phyloP scores from a whole-genome alignment of 2,329 filamentous ascomycete genomes.

The Pezicula carpinea region DNA sequence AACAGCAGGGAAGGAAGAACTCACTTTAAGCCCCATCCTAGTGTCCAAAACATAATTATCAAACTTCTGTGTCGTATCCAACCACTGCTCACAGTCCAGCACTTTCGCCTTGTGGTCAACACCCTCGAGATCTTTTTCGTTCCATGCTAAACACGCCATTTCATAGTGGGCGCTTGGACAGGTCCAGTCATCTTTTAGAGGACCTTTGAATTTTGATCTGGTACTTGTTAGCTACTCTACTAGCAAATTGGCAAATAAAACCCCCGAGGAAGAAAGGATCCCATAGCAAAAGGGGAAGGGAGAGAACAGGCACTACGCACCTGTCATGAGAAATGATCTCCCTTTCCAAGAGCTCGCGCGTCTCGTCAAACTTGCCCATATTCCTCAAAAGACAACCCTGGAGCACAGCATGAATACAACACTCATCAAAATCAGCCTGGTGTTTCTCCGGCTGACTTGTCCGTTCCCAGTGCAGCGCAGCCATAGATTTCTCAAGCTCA shows the following conservation, averaged over 20 bases:
- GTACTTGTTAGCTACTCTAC: slow-evolving; percentile 7
- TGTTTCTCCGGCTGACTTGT: slow-evolving; percentile 44
- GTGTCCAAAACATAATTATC: slow-evolving; percentile 70
- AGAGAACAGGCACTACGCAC: slow-evolving; percentile 33
- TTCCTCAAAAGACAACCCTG: slow-evolving; percentile 62
- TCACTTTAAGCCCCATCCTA: slow-evolving; percentile 61
- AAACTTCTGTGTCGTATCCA: slow-evolving; percentile 64
- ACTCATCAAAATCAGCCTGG: slow-evolving; percentile 52
- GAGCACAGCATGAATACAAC: slow-evolving; percentile 61
- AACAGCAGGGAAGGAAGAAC: background rate
- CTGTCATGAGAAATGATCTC: slow-evolving; percentile 62
- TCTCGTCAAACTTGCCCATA: slow-evolving; percentile 57
- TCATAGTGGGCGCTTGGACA: slow-evolving; percentile 79
- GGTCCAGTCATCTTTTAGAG: slow-evolving; percentile 64
- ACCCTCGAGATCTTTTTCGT: slow-evolving; percentile 43
- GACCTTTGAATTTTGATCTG: slow-evolving; percentile 52
- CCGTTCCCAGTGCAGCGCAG: slow-evolving; percentile 60
- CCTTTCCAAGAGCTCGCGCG: slow-evolving; percentile 56
- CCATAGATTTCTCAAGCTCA: slow-evolving; percentile 60
- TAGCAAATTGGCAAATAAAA: background rate
- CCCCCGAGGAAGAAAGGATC: background rate
- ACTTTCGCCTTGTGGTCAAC: slow-evolving; percentile 39
- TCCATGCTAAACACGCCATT: slow-evolving; percentile 77
- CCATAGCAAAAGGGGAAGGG: too few relatives aligned
- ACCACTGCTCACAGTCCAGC: slow-evolving; percentile 56